A percentile compares a stretch with the other conserved stretches of the same genome.
These are phyloP conservation scores for Malassezia yamatoensis DNA, from an alignment of 1,284 basidiomycete species.

Conservation along the genomic window DNA sequence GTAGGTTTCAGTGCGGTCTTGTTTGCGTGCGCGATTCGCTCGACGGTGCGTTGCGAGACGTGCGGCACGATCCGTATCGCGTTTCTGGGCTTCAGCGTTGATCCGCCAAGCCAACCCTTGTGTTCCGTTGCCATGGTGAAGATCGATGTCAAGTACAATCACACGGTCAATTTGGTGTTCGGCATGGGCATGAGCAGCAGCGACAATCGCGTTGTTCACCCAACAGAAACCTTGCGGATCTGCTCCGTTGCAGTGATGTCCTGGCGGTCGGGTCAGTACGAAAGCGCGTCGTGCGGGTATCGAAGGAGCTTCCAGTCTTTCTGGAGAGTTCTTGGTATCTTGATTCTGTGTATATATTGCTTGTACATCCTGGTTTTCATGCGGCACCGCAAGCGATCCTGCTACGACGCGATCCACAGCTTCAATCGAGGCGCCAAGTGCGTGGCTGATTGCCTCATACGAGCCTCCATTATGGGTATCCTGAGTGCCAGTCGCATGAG, in stretches of 20 bases:
- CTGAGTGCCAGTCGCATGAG: conserved; percentile 4
- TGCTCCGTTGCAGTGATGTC: conserved; percentile 44
- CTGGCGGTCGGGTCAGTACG: conserved; percentile 44
- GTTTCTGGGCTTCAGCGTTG: conserved; percentile 64
- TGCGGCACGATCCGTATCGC: conserved; percentile 26
- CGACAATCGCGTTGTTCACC: conserved; percentile 83
- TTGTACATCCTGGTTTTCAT: neutral
- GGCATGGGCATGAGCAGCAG: conserved; percentile 81
- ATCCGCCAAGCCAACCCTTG: conserved; percentile 83
- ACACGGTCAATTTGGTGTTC: conserved; percentile 67
- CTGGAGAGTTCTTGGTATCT: neutral
- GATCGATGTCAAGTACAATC: conserved; percentile 82
- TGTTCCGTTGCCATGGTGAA: conserved; percentile 78
- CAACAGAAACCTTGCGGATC: conserved; percentile 74
- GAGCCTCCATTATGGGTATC: conserved; percentile 27
- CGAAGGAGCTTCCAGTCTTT: neutral
- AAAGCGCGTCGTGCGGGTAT: conserved; percentile 34
- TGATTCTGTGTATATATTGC: neutral
- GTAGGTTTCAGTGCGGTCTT: conserved; percentile 8
- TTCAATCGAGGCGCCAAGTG: conserved; percentile 37
- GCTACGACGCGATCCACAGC: conserved; percentile 39
- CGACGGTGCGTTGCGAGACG: conserved; percentile 18
- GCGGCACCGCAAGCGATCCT: conserved; percentile 1
- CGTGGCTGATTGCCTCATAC: conserved; percentile 35
- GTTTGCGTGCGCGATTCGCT: conserved; percentile 5